A percentile compares a stretch with the other conserved stretches of the same genome.
phyloP scores from a whole-genome alignment of 805 yeast species.

The Lachancea waltii region DNA sequence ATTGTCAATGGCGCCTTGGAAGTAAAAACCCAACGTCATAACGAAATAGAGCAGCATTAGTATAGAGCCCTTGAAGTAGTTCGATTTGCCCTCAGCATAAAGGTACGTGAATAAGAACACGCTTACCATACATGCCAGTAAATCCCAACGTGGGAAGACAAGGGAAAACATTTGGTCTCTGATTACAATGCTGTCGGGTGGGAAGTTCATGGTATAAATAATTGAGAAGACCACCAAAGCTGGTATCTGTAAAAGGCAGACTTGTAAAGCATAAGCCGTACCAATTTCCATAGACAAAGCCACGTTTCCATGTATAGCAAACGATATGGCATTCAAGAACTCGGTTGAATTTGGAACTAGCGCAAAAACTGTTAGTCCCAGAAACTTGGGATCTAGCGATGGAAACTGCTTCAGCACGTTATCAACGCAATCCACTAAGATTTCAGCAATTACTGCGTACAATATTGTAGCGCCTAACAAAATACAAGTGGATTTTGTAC shows the following conservation, averaged over 20 bases:
- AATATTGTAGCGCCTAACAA: conserved; percentile 76
- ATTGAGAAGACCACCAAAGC: conserved; percentile 76
- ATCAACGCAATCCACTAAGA: conserved; percentile 87
- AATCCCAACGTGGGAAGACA: conserved; percentile 94
- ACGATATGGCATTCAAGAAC: conserved; percentile 91
- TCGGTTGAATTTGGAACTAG: conserved; percentile 96
- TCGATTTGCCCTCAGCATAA: conserved; percentile 94
- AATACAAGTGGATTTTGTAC: conserved; percentile 74
- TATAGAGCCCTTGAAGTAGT: conserved; percentile 92
- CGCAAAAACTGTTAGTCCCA: conserved; percentile 92
- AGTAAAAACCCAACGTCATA: conserved; percentile 74
- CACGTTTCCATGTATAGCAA: conserved; percentile 93
- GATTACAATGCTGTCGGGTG: conserved; percentile 24
- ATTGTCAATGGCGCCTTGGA: conserved; percentile 34
- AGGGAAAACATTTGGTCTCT: conserved; percentile 58
- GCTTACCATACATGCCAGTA: conserved; percentile 75
- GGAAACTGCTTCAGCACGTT: conserved; percentile 71
- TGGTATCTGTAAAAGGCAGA: conserved; percentile 88
- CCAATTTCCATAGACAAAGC: conserved; percentile 98
- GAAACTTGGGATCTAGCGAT: conserved; percentile 73
- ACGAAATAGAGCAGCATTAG: conserved; percentile 71
- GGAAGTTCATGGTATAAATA: conserved; percentile 37
- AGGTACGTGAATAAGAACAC: conserved; percentile 87
- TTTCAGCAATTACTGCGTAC: conserved; percentile 92
- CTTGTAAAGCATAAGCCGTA: conserved; percentile 94